A percentile compares a stretch with the other conserved stretches of the same genome.
These are phyloP conservation scores for Didymellaceae sp. DNA, from an alignment of 2,329 filamentous ascomycete species.

Conservation along the genomic window DNA sequence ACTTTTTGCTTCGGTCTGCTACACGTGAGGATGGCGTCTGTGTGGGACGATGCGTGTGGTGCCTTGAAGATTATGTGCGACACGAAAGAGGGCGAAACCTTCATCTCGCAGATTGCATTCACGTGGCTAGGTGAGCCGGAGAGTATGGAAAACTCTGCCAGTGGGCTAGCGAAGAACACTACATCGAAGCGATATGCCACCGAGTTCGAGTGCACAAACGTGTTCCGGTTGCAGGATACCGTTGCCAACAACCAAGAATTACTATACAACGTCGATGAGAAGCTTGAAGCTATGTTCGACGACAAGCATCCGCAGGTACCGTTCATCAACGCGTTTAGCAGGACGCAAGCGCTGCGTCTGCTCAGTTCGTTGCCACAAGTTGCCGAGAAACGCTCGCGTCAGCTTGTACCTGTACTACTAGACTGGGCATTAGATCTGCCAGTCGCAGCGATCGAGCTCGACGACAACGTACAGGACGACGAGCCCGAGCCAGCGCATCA, in stretches of 20 bases:
- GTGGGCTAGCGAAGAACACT: conserved; percentile 9
- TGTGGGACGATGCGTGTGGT: conserved; percentile 84
- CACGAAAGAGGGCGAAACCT: conserved; percentile 73
- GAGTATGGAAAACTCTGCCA: conserved; percentile 13
- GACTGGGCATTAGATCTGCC: conserved; percentile 66
- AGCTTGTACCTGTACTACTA: conserved; percentile 84
- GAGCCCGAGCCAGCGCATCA: conserved; percentile 8
- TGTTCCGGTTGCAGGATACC: conserved; percentile 58
- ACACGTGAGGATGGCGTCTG: conserved; percentile 80
- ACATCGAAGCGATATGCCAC: conserved; percentile 55
- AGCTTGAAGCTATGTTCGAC: conserved; percentile 70
- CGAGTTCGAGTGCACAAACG: conserved; percentile 85
- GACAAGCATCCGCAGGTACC: conserved; percentile 64
- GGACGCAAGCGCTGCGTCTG: conserved; percentile 80
- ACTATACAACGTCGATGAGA: conserved; percentile 47
- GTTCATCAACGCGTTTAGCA: conserved; percentile 62
- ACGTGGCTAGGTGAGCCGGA: conserved; percentile 67
- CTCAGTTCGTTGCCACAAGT: conserved; percentile 74
- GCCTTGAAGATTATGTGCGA: conserved; percentile 78
- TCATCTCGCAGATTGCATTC: conserved; percentile 75
- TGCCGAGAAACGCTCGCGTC: conserved; percentile 85
- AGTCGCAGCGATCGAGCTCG: conserved; percentile 8
- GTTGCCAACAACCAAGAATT: conserved; percentile 24
- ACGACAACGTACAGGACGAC: conserved; percentile 24
- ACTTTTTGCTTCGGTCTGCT: conserved; percentile 88